These are phyloP conservation scores for Bombardia bombarda DNA, from an alignment of 495 filamentous ascomycete genomes.

Conservation along the genomic window DNA sequence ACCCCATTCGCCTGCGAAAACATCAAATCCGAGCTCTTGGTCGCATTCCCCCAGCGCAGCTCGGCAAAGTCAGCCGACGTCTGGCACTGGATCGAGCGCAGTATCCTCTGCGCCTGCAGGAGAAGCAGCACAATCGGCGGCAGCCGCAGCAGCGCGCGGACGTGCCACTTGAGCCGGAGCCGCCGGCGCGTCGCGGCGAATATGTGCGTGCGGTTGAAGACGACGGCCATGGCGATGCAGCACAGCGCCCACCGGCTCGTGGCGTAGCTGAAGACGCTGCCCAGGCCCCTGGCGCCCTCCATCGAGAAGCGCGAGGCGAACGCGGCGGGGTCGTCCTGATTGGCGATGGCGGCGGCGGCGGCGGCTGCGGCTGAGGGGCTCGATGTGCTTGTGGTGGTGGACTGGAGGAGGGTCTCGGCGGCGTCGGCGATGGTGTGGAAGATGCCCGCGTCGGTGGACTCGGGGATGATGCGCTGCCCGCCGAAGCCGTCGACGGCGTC, in stretches of 20 bases:
- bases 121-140: constrained; percentile 68
- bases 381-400: no score
- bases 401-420: constrained; percentile 14
- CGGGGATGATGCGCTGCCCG: constrained; percentile 53
- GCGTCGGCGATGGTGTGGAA: constrained; percentile 21
- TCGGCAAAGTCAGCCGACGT: constrained; percentile 68
- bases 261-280: constrained; percentile 82
- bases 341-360: constrained; percentile 20
- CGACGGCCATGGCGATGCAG: constrained; percentile 74
- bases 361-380: no score
- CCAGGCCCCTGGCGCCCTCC: constrained; percentile 52
- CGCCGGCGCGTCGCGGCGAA: constrained; percentile 82
- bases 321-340: constrained; percentile 28
- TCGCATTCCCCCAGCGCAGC: constrained; percentile 64
- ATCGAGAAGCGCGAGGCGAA: constrained; percentile 40
- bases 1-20: constrained; percentile 63
- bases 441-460: constrained; percentile 38
- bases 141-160: constrained; percentile 65
- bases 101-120: constrained; percentile 55
- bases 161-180: constrained; percentile 59
- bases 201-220: constrained; percentile 86
- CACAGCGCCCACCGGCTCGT: constrained; percentile 90
- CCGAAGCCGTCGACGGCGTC: constrained; percentile 57
- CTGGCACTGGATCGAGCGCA: constrained; percentile 88
- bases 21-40: constrained; percentile 59